Percentiles rank a stretch among this genome's conserved stretches.
These are phyloP conservation scores for Aethionema arabicum DNA, from an alignment of 345 rosid genomes.

Conservation along the genomic window DNA sequence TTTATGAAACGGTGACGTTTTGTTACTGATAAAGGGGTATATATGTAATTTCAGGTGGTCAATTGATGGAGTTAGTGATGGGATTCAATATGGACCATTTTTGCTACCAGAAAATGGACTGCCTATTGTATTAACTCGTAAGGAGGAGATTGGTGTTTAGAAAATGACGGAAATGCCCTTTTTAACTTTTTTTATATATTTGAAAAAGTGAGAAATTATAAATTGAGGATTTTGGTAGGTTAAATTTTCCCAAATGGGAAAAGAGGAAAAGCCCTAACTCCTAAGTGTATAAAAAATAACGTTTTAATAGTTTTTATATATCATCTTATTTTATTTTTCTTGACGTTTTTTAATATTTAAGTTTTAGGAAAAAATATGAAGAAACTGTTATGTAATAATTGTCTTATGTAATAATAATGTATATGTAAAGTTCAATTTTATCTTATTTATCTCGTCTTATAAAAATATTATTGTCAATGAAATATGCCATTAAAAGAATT, in stretches of 20 bases:
- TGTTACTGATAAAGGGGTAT: background rate
- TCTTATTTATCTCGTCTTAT: too few relatives aligned
- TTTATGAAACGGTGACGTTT: background rate
- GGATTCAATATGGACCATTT: constrained; percentile 85
- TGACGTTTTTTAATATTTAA: too few relatives aligned
- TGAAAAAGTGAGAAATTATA: background rate
- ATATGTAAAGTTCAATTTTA: too few relatives aligned
- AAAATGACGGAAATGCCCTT: constrained; percentile 6
- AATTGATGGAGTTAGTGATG: constrained; percentile 47
- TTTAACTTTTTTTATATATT: background rate
- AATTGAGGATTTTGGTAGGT: constrained; percentile 27
- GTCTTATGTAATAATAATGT: too few relatives aligned
- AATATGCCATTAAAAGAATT: too few relatives aligned
- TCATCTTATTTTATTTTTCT: too few relatives aligned
- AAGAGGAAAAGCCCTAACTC: constrained; percentile 21
- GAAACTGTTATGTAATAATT: too few relatives aligned
- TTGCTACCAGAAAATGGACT: constrained; percentile 82
- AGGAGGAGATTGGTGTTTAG: constrained; percentile 22
- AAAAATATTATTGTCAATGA: too few relatives aligned
- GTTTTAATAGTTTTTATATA: too few relatives aligned
- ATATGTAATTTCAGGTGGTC: constrained; percentile 52
- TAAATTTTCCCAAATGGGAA: constrained; percentile 1
- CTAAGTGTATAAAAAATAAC: constrained; percentile 28
- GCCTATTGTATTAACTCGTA: constrained; percentile 57
- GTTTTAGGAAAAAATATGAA: too few relatives aligned